Base-by-base conservation (phyloP, 2,329 filamentous ascomycete species). In the Scedosporium minutisporum region DNA sequence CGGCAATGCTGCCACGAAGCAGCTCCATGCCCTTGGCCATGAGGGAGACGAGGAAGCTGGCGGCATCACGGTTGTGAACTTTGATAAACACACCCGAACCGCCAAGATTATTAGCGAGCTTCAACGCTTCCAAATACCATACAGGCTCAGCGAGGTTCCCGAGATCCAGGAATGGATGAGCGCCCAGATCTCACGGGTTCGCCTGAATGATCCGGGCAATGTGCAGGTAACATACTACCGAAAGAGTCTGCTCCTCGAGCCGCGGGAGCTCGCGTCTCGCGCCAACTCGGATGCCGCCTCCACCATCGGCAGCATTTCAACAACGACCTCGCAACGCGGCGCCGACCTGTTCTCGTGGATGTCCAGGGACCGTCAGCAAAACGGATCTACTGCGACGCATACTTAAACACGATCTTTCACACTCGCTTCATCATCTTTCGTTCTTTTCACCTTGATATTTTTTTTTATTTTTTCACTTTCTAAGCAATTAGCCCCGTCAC, bases 141-240 rank as follows among this genome's bases (percentile, higher is more conserved):
- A 97, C 73, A 85, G 88, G 6, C 82, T 99, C 18, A 83, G 83
- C 1, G 89, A 95, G 70, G 80, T 97, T 3, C 86, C 90, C 0
- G 93, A 97, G 69, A 82, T 99, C 72, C 93, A 97, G 72, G 88
- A 93, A 25, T 99, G 93, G 93, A 86, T 99, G 73, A 85, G 93
- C 65, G 82, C 85, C 23, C 90, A 97, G 73, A 86, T 97, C 60
- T 78, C 85, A 57, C 86, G 88, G 29, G 90, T 97, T 57, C 89
- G 89, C 12, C 82, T 85, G 64, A 69, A 78, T 66, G 76, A 82
- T 68, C 71, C 79, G 69, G 72, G 79, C 68, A 86, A 84, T 58
- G 80, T 83, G n/a, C 83, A 86, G 70, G 80, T 84, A 64, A 80
- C 74, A 46, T 84, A 86, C 72, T 96, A 96, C 74, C 87, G 92